Percentiles rank a stretch among this genome's conserved stretches.
phyloP scores from a whole-genome alignment of 306 rosid genomes.

The Neltuma alba region DNA sequence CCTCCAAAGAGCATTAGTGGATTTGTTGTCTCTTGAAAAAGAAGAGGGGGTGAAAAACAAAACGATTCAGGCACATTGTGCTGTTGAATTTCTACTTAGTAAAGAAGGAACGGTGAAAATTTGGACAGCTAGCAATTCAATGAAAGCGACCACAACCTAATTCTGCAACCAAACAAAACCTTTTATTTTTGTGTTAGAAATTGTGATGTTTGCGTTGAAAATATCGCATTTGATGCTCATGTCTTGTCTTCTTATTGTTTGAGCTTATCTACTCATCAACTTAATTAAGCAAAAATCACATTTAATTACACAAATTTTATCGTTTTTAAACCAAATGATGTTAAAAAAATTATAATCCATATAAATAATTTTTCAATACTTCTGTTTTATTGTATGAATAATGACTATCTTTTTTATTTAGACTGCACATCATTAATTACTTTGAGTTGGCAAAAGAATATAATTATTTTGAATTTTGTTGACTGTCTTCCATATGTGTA shows the following conservation, averaged over 20 bases:
- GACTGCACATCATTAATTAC: background rate
- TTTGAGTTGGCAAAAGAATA: background rate
- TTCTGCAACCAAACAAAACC: slow-evolving; percentile 3
- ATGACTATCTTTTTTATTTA: background rate
- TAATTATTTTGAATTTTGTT: background rate
- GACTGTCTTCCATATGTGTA: background rate
- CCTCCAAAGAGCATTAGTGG: background rate
- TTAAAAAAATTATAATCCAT: no score
- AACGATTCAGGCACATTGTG: background rate
- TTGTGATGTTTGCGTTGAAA: slow-evolving; percentile 31
- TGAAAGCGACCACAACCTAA: slow-evolving; percentile 49
- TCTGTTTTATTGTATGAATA: background rate
- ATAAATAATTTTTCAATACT: background rate
- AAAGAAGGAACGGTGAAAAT: background rate
- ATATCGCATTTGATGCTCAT: slow-evolving; percentile 30
- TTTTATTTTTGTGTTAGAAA: slow-evolving; percentile 24
- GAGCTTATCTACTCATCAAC: slow-evolving; percentile 9
- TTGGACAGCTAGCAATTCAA: background rate
- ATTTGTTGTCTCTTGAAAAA: background rate
- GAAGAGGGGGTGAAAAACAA: background rate
- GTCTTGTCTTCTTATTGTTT: background rate
- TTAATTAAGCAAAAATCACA: background rate
- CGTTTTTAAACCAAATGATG: background rate
- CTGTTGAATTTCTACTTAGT: background rate
- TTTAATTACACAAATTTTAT: background rate